Evolutionary conservation across 495 filamentous ascomycete genomes (phyloP), one percentile per base, ranked within the genome.

Genomic region (Penicillium maclennaniae): DNA sequence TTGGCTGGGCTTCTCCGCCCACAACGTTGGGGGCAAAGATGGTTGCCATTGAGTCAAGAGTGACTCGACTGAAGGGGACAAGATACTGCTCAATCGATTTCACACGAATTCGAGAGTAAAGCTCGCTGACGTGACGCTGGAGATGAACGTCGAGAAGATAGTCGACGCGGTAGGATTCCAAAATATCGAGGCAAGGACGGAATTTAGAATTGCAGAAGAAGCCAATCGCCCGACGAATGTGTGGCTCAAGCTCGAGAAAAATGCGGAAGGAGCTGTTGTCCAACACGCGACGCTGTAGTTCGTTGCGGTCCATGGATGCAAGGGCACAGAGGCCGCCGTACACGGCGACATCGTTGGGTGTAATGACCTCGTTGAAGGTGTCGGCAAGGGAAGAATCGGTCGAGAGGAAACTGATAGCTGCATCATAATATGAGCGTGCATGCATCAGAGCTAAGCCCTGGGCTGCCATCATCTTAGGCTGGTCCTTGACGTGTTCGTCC

Each of bases 41-140:
- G 31, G 77, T 75, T 9, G 83, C 79, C 79, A 93, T 80, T 20
- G 79, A 86, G 9, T 82, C 77, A 7, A 93, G 69, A 3, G 81
- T 87, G 41, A 91, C 86, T 37, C 81, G 83, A 21, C 83, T 90
- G 66, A 90, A 93, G 1, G 89, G 89, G 21, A 89, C 75, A 44
- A 91, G 83, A 67, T 95, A 97, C 65, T 96, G 90, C 45, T 92
- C 80, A 54, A 98, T 97, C 49, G 91, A 87, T 68, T 97, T 97
- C 60, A 81, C 87, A 54, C 95, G 82, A 60, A 98, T 87, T 42
- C 75, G 69, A 19, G 77, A 71, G 70, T 88, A 91, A 23, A 98
- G 72, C 5, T 73, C 72, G n/a, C 73, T 58, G 17, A 95, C 73
- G 46, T 93, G 88, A 45, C 78, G 82, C 42, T 91, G 86, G 5